These are phyloP conservation scores for Lipomyces oligophaga DNA, from an alignment of 805 yeast species.

Conservation along the genomic window DNA sequence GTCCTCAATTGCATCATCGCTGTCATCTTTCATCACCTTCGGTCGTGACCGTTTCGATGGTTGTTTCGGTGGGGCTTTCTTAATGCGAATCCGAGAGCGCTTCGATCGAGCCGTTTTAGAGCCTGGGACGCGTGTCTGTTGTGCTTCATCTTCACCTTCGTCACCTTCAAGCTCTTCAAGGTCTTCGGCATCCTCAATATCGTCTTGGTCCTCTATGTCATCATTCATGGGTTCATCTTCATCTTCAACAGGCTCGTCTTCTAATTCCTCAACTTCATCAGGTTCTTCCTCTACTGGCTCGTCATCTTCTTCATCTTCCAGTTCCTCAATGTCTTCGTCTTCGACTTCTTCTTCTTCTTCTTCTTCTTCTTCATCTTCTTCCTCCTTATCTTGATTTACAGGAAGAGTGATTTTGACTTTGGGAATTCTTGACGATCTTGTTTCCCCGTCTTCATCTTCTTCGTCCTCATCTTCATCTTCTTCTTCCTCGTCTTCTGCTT, in stretches of 20 bases:
- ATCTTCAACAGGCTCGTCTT: background rate
- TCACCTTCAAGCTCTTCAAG: background rate
- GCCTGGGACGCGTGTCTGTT: background rate
- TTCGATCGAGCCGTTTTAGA: background rate
- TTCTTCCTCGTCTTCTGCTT: constrained; percentile 5
- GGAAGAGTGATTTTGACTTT: too few species aligned
- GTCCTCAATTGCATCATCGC: constrained; percentile 27
- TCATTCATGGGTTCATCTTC: constrained; percentile 1
- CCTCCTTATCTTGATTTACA: constrained; percentile 9
- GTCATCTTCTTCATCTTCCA: constrained; percentile 1
- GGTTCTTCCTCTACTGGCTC: constrained; percentile 8
- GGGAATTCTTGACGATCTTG: too few species aligned
- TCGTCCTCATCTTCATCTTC: constrained; percentile 11
- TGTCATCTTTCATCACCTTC: background rate
- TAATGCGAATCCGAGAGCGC: background rate
- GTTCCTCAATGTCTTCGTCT: constrained; percentile 3
- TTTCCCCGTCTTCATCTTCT: constrained; percentile 1
- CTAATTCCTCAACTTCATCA: constrained; percentile 7
- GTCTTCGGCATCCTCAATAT: constrained; percentile 17
- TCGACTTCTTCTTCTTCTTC: constrained; percentile 12
- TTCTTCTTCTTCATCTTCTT: constrained; percentile 8
- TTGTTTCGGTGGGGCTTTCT: background rate
- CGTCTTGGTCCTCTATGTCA: constrained; percentile 26
- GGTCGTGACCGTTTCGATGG: background rate
- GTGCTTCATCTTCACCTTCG: background rate